phyloP scores from a whole-genome alignment of 2,329 filamentous ascomycete genomes.

The Diaporthe capsici region DNA sequence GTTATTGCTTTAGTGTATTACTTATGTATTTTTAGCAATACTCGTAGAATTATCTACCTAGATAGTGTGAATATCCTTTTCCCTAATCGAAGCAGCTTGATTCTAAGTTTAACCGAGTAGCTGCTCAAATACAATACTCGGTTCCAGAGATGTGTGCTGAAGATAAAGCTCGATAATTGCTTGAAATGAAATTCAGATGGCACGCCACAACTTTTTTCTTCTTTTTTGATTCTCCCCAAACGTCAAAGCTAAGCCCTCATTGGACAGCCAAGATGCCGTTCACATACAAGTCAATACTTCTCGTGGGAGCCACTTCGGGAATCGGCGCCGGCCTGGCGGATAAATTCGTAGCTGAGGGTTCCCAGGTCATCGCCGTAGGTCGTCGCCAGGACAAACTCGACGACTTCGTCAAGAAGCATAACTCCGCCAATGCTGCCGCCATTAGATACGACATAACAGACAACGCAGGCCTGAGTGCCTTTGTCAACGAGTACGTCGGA shows the following conservation, averaged over 20 bases:
- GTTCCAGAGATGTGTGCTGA: background rate
- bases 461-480: constrained; percentile 52
- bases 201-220: background rate
- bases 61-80: background rate
- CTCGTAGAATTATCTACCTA: background rate
- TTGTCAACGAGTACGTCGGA: constrained; percentile 43
- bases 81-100: background rate
- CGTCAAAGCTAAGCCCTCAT: background rate
- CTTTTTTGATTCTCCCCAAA: background rate
- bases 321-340: constrained; percentile 62
- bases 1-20: background rate
- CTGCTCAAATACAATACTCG: constrained; percentile 6
- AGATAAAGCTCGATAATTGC: background rate
- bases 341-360: constrained; percentile 53
- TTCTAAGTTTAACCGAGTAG: constrained; percentile 15
- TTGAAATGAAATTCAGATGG: background rate
- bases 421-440: constrained; percentile 51
- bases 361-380: constrained; percentile 61
- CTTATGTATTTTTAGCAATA: background rate
- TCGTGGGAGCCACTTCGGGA: constrained; percentile 66
- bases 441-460: constrained; percentile 58
- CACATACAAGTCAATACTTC: constrained; percentile 62
- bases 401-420: constrained; percentile 57
- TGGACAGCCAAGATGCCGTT: constrained; percentile 17
- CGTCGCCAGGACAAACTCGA: constrained; percentile 62